phyloP scores from a whole-genome alignment of 208 protist species.

The Leptomonas seymouri region DNA sequence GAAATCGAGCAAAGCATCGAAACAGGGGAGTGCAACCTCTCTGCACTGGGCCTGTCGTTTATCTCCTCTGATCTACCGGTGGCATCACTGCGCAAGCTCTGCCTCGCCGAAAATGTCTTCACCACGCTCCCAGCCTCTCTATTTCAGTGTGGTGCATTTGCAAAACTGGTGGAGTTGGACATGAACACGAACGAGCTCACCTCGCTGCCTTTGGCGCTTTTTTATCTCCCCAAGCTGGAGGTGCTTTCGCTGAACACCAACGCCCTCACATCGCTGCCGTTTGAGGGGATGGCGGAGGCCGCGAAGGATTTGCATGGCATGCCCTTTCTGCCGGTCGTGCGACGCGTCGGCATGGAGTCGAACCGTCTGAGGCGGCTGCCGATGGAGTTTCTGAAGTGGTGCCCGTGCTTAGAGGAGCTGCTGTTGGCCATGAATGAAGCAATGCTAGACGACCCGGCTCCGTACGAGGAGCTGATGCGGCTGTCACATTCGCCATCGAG shows the following conservation, averaged over 20 bases:
- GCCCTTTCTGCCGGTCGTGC: slow-evolving; percentile 52
- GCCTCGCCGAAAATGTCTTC: slow-evolving; percentile 67
- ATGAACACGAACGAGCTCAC: slow-evolving; percentile 71
- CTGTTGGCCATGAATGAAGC: slow-evolving; percentile 68
- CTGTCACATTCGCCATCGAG: slow-evolving; percentile 5
- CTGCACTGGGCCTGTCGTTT: slow-evolving; percentile 41
- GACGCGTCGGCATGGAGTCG: slow-evolving; percentile 68
- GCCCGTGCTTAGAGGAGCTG: slow-evolving; percentile 54
- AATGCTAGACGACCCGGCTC: slow-evolving; percentile 60
- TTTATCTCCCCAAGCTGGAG: slow-evolving; percentile 64
- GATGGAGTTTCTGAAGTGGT: slow-evolving; percentile 64
- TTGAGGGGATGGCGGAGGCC: slow-evolving; percentile 12
- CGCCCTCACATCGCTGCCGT: slow-evolving; percentile 38
- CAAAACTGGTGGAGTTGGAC: slow-evolving; percentile 49
- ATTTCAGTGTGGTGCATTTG: slow-evolving; percentile 48
- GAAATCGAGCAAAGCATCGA: slow-evolving; percentile 51
- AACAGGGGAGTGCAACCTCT: slow-evolving; percentile 66
- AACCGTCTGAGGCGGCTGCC: slow-evolving; percentile 69
- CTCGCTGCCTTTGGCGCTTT: slow-evolving; percentile 59
- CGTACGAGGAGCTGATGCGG: slow-evolving; percentile 32
- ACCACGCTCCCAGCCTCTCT: slow-evolving; percentile 39
- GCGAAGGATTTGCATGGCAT: slow-evolving; percentile 6
- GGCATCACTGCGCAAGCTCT: slow-evolving; percentile 42
- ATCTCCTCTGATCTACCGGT: slow-evolving; percentile 50
- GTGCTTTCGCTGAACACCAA: slow-evolving; percentile 81